A percentile compares a stretch with the other conserved stretches of the same genome.
Evolutionary conservation across 75 land plant species (phyloP).

Genomic region (Cryptomeria japonica): DNA sequence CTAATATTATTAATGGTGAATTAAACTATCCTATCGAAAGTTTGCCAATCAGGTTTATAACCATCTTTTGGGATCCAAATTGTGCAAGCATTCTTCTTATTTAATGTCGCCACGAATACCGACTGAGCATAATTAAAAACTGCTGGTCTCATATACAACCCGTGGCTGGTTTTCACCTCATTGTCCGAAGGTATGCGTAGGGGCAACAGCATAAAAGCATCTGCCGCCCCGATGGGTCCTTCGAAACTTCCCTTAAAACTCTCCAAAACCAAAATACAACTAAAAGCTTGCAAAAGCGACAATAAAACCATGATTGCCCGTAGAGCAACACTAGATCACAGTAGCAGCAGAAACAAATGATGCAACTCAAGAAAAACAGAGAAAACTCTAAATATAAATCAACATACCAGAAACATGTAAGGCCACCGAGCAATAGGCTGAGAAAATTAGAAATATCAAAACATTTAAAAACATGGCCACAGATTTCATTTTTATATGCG

Average conservation of each 20-base stretch:
- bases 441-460: not conserved
- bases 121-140: not conserved
- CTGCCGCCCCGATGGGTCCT: not conserved
- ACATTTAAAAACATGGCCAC: not conserved
- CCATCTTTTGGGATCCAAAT: too few species aligned
- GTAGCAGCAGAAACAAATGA: not conserved
- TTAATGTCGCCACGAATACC: not conserved
- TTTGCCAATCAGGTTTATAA: not conserved
- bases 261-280: not conserved
- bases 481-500: not conserved
- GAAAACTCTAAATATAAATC: not conserved
- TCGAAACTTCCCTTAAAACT: not conserved
- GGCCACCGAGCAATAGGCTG: not conserved
- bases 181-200: not conserved
- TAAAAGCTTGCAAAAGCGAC: not conserved
- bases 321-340: not conserved
- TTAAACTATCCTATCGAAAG: not conserved
- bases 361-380: not conserved
- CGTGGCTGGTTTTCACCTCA: slow-evolving; percentile 5
- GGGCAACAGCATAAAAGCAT: not conserved
- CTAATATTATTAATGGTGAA: too few species aligned
- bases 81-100: too few species aligned
- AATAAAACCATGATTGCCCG: not conserved
- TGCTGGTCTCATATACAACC: not conserved
- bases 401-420: not conserved